phyloP scores from a whole-genome alignment of 345 rosid species.

The Dimocarpus longan region DNA sequence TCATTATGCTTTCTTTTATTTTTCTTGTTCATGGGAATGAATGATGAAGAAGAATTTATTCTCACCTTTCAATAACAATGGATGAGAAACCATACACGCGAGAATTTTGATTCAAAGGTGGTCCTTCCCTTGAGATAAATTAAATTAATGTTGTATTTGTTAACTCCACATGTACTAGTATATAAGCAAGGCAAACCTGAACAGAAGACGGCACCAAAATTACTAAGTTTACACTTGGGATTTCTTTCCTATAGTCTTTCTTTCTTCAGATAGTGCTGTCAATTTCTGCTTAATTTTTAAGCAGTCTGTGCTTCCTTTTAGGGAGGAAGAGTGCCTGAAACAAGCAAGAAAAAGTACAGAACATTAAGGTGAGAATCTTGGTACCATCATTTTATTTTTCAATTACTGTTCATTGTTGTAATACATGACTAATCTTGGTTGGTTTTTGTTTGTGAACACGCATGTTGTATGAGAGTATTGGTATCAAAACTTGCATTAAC shows the following conservation, averaged over 20 bases:
- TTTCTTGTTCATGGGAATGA: conserved; percentile 23
- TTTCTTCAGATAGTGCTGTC: not conserved
- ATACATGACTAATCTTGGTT: too few species aligned
- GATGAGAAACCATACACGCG: conserved; percentile 32
- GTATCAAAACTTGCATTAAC: too few species aligned
- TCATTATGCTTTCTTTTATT: not conserved
- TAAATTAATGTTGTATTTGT: conserved; percentile 1
- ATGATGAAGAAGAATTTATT: conserved; percentile 36
- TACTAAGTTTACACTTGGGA: too few species aligned
- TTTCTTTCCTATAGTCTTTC: too few species aligned
- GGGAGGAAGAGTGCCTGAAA: not conserved
- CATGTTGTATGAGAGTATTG: too few species aligned
- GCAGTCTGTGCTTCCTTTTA: not conserved
- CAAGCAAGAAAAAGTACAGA: not conserved
- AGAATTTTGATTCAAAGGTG: conserved; percentile 35
- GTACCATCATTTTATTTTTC: not conserved
- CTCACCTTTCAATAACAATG: conserved; percentile 38
- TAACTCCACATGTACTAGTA: conserved; percentile 11
- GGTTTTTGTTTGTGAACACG: too few species aligned
- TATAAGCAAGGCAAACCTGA: conserved; percentile 23
- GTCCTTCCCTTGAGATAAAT: conserved; percentile 22
- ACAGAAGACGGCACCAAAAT: conserved; percentile 11
- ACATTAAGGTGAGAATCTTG: not conserved
- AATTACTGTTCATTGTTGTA: too few species aligned
- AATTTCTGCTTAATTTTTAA: not conserved